phyloP scores from a whole-genome alignment of 495 filamentous ascomycete species.

The Penicillium longicatenatum region DNA sequence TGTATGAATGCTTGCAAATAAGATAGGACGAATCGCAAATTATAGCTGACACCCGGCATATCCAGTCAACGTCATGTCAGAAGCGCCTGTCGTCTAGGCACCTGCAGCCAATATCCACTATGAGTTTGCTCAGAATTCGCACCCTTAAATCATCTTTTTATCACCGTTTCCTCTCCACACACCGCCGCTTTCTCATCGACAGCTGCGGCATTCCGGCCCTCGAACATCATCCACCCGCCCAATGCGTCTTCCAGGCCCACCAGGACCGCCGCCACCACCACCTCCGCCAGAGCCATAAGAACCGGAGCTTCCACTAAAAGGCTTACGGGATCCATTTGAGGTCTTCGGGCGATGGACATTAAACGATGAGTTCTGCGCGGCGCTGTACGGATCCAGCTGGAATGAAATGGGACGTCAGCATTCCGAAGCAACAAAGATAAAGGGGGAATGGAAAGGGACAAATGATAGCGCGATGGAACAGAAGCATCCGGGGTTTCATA shows the following conservation, averaged over 20 bases:
- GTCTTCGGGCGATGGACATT: conserved; percentile 47
- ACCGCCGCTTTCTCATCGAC: conserved; percentile 20
- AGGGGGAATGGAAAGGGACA: conserved; percentile 1
- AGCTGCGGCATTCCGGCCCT: conserved; percentile 42
- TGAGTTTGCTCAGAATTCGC: background rate
- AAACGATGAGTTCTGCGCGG: conserved; percentile 64
- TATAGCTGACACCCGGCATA: background rate
- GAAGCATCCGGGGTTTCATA: conserved; percentile 15
- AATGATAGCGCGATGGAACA: background rate
- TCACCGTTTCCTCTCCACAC: background rate
- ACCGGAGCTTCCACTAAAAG: conserved; percentile 32
- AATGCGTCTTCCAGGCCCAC: conserved; percentile 35
- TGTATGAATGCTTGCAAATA: background rate
- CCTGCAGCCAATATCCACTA: background rate
- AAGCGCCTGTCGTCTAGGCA: background rate
- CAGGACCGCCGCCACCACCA: conserved; percentile 28
- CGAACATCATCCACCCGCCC: conserved; percentile 46
- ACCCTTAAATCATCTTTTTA: background rate
- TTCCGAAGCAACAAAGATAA: background rate
- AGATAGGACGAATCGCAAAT: background rate
- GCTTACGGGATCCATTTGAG: conserved; percentile 16
- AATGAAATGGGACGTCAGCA: conserved; percentile 22
- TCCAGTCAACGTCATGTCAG: background rate
- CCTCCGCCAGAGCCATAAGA: conserved; percentile 33
- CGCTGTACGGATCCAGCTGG: conserved; percentile 65